phyloP scores from a whole-genome alignment of 495 filamentous ascomycete species.

The Daldinia vernicosa region DNA sequence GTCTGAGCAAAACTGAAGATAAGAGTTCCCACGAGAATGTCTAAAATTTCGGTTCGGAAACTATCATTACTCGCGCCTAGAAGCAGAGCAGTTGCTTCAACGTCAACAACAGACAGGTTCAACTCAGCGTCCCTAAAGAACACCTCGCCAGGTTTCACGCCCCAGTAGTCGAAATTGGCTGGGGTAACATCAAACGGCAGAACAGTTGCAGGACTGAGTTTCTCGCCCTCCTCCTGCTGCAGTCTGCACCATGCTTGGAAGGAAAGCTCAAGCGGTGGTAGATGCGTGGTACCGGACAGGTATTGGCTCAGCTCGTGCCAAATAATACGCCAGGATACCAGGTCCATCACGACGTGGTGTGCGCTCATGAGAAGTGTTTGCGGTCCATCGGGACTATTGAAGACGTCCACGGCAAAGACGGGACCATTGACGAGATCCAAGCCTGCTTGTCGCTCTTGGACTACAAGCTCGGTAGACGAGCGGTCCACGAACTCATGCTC shows the following conservation, averaged over 20 bases:
- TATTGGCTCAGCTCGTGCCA: not conserved
- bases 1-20: not conserved
- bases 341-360: not conserved
- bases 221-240: not conserved
- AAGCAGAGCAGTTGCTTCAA: not conserved
- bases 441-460: not conserved
- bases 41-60: not conserved
- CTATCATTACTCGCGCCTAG: not conserved
- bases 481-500: not conserved
- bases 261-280: not conserved
- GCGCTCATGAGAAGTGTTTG: not conserved
- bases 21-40: not conserved
- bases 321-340: not conserved
- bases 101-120: not conserved
- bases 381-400: not conserved
- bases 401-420: not conserved
- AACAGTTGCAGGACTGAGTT: not conserved
- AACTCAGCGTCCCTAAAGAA: not conserved
- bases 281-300: not conserved
- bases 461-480: not conserved
- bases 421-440: not conserved
- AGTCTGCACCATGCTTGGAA: not conserved
- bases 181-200: not conserved
- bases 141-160: not conserved
- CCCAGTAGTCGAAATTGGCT: not conserved